Evolutionary conservation across 1,284 basidiomycete genomes (phyloP).

Genomic region (Ustilago curta): DNA sequence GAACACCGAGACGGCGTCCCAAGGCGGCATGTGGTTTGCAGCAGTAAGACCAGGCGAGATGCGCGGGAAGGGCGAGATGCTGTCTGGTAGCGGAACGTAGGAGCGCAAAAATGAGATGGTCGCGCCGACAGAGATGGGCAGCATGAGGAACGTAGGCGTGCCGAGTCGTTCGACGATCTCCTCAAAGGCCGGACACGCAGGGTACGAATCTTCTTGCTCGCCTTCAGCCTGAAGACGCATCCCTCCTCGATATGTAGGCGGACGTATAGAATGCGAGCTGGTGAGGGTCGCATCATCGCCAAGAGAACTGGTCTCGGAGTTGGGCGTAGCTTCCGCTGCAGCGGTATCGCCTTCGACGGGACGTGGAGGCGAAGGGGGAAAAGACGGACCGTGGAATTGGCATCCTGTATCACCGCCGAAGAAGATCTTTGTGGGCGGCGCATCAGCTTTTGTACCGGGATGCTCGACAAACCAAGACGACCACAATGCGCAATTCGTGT

Average conservation of each 20-base stretch:
- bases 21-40: slow-evolving; percentile 64
- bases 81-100: slow-evolving; percentile 57
- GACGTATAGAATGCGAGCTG: background rate
- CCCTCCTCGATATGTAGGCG: slow-evolving; percentile 29
- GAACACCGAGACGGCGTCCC: slow-evolving; percentile 59
- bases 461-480: slow-evolving; percentile 61
- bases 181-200: slow-evolving; percentile 62
- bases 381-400: slow-evolving; percentile 54
- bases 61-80: slow-evolving; percentile 56
- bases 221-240: slow-evolving; percentile 16
- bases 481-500: slow-evolving; percentile 60
- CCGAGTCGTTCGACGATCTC: slow-evolving; percentile 55
- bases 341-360: slow-evolving; percentile 6
- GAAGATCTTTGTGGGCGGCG: slow-evolving; percentile 31
- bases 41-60: slow-evolving; percentile 57
- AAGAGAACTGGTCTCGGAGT: slow-evolving; percentile 12
- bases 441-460: background rate
- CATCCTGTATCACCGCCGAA: slow-evolving; percentile 67
- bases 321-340: slow-evolving; percentile 6
- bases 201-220: slow-evolving; percentile 26
- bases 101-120: slow-evolving; percentile 63
- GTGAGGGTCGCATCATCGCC: slow-evolving; percentile 14
- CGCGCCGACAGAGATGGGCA: slow-evolving; percentile 66
- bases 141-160: slow-evolving; percentile 54
- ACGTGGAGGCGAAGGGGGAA: slow-evolving; percentile 33